Base-by-base conservation (phyloP, 345 rosid genomes). In the Laguncularia racemosa region DNA sequence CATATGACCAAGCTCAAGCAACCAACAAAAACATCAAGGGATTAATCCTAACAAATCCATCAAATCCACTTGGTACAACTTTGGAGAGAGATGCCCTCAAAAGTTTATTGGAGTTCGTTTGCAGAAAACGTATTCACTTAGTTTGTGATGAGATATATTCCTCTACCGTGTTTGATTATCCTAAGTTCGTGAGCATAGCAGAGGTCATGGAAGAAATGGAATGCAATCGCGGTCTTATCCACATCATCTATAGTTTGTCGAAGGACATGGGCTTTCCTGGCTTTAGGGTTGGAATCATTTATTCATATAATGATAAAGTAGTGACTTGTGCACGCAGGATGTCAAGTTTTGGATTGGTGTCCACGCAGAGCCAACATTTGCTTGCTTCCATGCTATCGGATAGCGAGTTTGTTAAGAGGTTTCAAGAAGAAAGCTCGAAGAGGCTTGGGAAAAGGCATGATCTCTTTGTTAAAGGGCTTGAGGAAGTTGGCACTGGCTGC, bases 241-340 rank as follows among this genome's bases (percentile, higher is more conserved):
- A 92, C 74, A 71, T 89, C 20, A 70, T 84, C 2, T 89, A 86
- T 62, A 89, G 96, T 65, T 73, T 92, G 56, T 92, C 98, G 12
- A 92, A 92, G 71, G 98, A 92, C 72, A 77, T 92, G 88, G 96
- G 98, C 0, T 64, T 92, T 16, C 98, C 95, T 0, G 98, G 96
- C 21, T 76, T 92, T 13, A 68, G 91, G 53, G 95, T 89, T 0
- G 98, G 96, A 16, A 78, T 88, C 2, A 73, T 89, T 20, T 92
- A 86, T 53, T 92, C 95, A 0, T 86, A 80, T 71, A 92, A 89
- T 26, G 93, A 89, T 16, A 51, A 11, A 0, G 93, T 89, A 2
- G 88, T 80, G 16, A 48, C 53, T n/a, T 77, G 86, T 18, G 91
- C 79, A 10, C 77, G 88, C 0, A 88, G 78, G 66, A 89, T 92